Evolutionary conservation across 768 basidiomycete genomes (phyloP).

Genomic region (Leccinum truebloodii): DNA sequence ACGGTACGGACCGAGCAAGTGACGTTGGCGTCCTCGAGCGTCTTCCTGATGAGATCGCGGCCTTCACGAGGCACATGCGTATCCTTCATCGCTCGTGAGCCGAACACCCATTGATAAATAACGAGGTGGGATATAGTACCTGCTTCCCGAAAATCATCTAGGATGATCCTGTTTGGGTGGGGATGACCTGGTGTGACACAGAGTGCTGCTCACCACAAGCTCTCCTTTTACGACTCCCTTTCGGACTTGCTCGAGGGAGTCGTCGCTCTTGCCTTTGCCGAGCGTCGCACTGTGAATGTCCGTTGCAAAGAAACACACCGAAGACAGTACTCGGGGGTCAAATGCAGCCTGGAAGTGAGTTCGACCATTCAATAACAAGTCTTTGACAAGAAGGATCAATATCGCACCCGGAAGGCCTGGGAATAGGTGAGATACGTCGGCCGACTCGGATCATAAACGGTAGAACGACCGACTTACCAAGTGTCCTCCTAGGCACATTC

Average conservation of each 20-base stretch:
- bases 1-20: constrained; percentile 59
- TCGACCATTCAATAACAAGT: background rate
- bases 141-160: constrained; percentile 97
- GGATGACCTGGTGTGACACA: background rate
- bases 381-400: background rate
- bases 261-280: constrained; percentile 81
- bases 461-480: constrained; percentile 57
- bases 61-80: constrained; percentile 91
- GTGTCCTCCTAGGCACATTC: constrained; percentile 91
- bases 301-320: constrained; percentile 95
- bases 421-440: constrained; percentile 4
- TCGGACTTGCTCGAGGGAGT: constrained; percentile 72
- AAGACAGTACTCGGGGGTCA: constrained; percentile 75
- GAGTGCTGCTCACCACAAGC: too few relatives aligned
- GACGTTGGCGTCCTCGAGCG: constrained; percentile 79
- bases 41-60: constrained; percentile 79
- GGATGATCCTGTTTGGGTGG: background rate
- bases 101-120: background rate
- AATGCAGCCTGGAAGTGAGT: constrained; percentile 69
- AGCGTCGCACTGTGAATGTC: constrained; percentile 89
- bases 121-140: constrained; percentile 38
- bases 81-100: constrained; percentile 50
- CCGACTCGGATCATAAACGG: background rate
- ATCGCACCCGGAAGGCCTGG: constrained; percentile 51
- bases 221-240: constrained; percentile 78